Percentiles rank a stretch among this genome's conserved stretches.
Conservation (phyloP, 108 stramenopile species). For the Nannochloropsis salina region DNA sequence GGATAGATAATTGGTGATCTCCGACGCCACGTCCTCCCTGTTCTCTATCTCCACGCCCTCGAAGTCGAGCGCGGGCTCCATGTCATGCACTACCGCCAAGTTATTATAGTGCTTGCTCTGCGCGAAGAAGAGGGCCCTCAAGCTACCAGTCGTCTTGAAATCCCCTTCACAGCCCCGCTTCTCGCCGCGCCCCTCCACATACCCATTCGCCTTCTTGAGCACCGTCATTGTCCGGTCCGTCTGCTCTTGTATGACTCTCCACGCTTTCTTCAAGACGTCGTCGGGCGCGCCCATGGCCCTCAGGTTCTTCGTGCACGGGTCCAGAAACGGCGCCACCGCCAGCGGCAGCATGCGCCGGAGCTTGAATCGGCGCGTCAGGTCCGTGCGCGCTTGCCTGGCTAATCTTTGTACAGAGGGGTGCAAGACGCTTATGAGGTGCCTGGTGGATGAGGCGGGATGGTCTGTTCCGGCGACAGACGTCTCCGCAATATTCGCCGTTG, state of each 20-base stretch:
- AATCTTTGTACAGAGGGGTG: neutral
- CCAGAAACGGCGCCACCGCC: neutral
- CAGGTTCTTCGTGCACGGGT: constrained; percentile 1
- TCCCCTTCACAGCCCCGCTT: neutral
- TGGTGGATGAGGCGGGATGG: neutral
- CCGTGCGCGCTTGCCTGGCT: neutral
- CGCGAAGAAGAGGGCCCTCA: neutral
- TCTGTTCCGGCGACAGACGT: neutral
- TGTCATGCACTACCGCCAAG: neutral
- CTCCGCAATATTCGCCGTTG: neutral
- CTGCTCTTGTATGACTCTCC: neutral
- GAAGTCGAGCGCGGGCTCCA: neutral
- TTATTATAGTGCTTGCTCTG: neutral
- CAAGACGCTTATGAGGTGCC: neutral
- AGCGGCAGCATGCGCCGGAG: neutral
- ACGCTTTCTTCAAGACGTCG: neutral
- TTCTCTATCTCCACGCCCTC: neutral
- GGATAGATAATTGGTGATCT: neutral
- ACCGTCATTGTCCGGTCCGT: neutral
- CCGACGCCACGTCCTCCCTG: neutral
- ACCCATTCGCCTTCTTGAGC: neutral
- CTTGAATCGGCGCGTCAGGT: neutral
- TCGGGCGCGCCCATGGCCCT: neutral
- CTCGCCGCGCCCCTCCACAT: neutral
- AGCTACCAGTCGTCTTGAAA: neutral